Conservation (phyloP, 139 green algal species). For the Picochlorum sp. region DNA sequence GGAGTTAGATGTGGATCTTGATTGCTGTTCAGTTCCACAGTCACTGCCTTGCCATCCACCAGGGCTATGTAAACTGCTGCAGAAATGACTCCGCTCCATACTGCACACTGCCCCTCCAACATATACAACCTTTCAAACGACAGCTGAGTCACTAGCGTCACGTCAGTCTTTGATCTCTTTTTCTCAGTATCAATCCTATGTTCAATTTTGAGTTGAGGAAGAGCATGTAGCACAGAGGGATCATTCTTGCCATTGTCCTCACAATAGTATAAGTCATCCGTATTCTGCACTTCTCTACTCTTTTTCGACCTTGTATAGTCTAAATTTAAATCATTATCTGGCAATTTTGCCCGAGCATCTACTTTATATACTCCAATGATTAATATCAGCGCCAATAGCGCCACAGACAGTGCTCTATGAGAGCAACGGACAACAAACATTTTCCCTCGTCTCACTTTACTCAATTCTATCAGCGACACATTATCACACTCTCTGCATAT, state of each 20-base stretch:
- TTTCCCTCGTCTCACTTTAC: too few species aligned
- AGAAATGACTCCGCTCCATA: conserved; percentile 37
- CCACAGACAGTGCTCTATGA: too few species aligned
- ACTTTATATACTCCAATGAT: too few species aligned
- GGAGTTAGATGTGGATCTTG: conserved; percentile 24
- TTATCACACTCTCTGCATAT: too few species aligned
- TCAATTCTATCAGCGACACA: too few species aligned
- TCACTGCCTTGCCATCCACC: conserved; percentile 20
- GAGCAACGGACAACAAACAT: too few species aligned
- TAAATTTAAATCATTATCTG: too few species aligned
- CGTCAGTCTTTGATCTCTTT: conserved; percentile 8
- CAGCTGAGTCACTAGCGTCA: conserved; percentile 33
- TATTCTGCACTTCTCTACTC: conserved; percentile 1
- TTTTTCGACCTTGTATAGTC: too few species aligned
- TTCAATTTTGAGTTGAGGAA: conserved; percentile 26
- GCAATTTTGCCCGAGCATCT: too few species aligned
- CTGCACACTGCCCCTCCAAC: conserved; percentile 37
- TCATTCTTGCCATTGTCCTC: neutral
- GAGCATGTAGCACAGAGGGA: conserved; percentile 1
- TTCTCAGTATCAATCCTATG: conserved; percentile 9
- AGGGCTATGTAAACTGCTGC: conserved; percentile 37
- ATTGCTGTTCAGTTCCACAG: conserved; percentile 27
- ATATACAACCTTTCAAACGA: conserved; percentile 35
- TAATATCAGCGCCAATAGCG: too few species aligned
- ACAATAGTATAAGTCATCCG: conserved; percentile 15